Percentiles rank a stretch among this genome's conserved stretches.
Evolutionary conservation across 345 rosid species (phyloP).

Genomic region (Triadica sebifera): DNA sequence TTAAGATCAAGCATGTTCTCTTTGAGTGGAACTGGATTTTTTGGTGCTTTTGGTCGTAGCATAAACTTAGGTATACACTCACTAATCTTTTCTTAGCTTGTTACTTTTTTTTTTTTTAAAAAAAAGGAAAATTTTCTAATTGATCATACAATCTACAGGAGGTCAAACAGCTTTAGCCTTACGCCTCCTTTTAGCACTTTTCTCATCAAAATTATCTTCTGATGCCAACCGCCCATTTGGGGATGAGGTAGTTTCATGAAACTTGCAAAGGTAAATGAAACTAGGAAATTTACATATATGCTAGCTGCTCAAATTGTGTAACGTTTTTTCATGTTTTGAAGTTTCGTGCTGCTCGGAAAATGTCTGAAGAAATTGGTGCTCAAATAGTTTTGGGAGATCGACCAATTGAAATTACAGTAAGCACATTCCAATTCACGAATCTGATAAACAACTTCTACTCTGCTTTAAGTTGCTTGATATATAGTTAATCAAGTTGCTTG

Average conservation of each 20-base stretch:
- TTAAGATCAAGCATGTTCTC: conserved; percentile 57
- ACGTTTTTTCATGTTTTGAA: conserved; percentile 27
- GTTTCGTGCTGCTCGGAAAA: conserved; percentile 84
- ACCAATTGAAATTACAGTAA: conserved; percentile 82
- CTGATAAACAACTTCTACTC: background rate
- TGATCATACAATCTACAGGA: conserved; percentile 38
- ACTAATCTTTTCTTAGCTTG: background rate
- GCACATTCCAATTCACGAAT: conserved; percentile 1
- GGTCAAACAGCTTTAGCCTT: conserved; percentile 88
- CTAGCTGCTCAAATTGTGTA: background rate
- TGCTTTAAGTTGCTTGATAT: background rate
- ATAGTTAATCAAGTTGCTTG: too few species aligned
- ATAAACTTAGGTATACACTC: conserved; percentile 61
- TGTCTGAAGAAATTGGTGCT: conserved; percentile 81
- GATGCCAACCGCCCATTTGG: conserved; percentile 74
- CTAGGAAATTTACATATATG: background rate
- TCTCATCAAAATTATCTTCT: conserved; percentile 80
- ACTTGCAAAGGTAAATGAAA: too few species aligned
- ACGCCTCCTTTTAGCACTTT: conserved; percentile 72
- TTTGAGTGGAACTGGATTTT: conserved; percentile 76
- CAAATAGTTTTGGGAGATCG: conserved; percentile 87
- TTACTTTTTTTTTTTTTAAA: too few species aligned
- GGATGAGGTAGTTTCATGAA: conserved; percentile 63
- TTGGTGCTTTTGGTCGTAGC: conserved; percentile 83
- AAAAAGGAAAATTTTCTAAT: conserved; percentile 7